Evolutionary conservation across 306 rosid genomes (phyloP), one percentile per base, ranked within the genome.

Genomic region (Rosa lucieae): DNA sequence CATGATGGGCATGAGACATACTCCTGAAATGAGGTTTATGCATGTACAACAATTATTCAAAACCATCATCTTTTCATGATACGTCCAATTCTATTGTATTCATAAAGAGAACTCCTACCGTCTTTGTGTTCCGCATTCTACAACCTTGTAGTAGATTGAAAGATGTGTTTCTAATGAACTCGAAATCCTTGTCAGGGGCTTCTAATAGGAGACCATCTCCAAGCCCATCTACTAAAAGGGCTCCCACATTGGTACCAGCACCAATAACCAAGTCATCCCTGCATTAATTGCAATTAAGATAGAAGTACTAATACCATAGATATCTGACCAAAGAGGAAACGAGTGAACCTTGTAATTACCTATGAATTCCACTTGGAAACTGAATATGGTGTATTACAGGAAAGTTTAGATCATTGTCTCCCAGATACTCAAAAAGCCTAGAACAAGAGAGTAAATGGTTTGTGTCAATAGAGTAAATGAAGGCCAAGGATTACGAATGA

Each of bases 1-100:
- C 99, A 95, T 39, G 99, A 95, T 76, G 99, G 99, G 85, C 99
- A 95, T 18, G 99, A 95, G 21, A 95, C 99, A 18, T 93, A 95
- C 87, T 95, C 99, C 99, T 95, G 91, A 85, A 87, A 78, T 79
- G 71, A 77, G 29, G 29, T 26, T 26, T 44, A 77, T 14, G 71
- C 84, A 78, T 70, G 69, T 53, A 26, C 58, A 84, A 56, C 4
- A 5, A 39, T 44, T 42, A 29, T 40, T 78, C 71, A 23, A 23
- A 6, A 65, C n/a, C 62, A 32, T 68, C 78, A 53, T 59, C 44
- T n/a, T 73, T 66, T 51, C 1, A 59, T 51, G 20, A 51, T 43
- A 76, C 51, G 40, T 29, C 47, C 62, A 66, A 72, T 70, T 51
- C 37, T 66, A 18, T 51, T 81, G 59, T 14, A 37, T 21, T 51